Base-by-base conservation (phyloP, 2,329 filamentous ascomycete genomes). In the Monilinia fructigena region DNA sequence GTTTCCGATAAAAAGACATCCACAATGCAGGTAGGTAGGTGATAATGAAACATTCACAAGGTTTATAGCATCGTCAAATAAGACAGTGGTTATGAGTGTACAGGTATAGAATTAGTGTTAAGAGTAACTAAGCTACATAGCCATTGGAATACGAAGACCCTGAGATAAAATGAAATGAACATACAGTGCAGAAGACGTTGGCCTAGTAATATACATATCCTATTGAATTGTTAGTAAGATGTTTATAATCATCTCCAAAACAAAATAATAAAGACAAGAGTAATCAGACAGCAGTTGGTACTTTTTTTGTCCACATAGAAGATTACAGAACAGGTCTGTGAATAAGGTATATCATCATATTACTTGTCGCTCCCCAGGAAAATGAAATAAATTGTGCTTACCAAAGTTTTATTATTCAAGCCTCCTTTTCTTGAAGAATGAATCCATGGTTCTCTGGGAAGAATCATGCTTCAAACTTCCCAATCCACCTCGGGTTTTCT, bases 281-380 rank as follows among this genome's bases (percentile, higher is more conserved):
- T 71, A 66, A 77, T 91, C 89, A 91, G 89, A 91, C 87, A 92
- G 89, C 89, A 89, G 88, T 92, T 92, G 89, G 86, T 88, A 86
- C 86, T 88, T 80, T 80, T 67, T 81, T 77, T 81, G 83, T 90
- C 89, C 83, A 90, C 88, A 91, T 82, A 71, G 74, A 76, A 71
- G 74, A 76, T 79, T 89, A 92, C 88, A 83, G 89, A 89, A 89
- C 89, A 92, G 89, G 89, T 92, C 89, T 92, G 89, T 92, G 89
- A 89, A 85, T 81, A 80, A 83, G 80, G 75, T 80, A 78, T 84
- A 81, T 92, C 88, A 90, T 91, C 90, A 91, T 86, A 76, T 81
- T 83, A 74, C 65, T 67, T 45, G 55, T 68, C 64, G 58, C 59
- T 66, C 64, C 56, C 35, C 61, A 69, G 65, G 69, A 68, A 67